Evolutionary conservation across 2,329 filamentous ascomycete species (phyloP).

Genomic region (Leptographium radiaticola): DNA sequence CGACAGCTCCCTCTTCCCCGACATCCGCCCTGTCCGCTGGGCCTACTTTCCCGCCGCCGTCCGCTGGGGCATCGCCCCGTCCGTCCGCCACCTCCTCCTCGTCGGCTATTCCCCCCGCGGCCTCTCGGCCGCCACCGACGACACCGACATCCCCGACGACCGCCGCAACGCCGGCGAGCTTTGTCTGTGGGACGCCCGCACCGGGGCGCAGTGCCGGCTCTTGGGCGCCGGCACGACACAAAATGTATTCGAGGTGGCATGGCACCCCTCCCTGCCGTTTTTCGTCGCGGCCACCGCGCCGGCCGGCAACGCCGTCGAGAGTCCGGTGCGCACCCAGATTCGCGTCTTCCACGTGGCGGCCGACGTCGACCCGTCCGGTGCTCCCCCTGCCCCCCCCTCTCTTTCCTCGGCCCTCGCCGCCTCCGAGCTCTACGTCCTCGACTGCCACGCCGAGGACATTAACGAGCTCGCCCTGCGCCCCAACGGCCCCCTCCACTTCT

Average conservation of each 20-base stretch:
- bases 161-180: slow-evolving; percentile 46
- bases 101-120: slow-evolving; percentile 52
- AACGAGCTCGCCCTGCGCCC: slow-evolving; percentile 49
- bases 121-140: slow-evolving; percentile 27
- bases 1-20: not conserved
- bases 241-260: slow-evolving; percentile 52
- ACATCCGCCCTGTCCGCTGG: slow-evolving; percentile 25
- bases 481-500: slow-evolving; percentile 35
- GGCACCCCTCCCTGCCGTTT: slow-evolving; percentile 41
- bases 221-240: slow-evolving; percentile 33
- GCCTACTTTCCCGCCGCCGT: slow-evolving; percentile 51
- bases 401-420: slow-evolving; percentile 17
- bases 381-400: not conserved
- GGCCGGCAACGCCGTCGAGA: slow-evolving; percentile 28
- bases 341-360: slow-evolving; percentile 33
- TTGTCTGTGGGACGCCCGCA: slow-evolving; percentile 41
- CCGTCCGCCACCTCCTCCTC: slow-evolving; percentile 37
- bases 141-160: slow-evolving; percentile 45
- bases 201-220: slow-evolving; percentile 31
- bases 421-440: slow-evolving; percentile 37
- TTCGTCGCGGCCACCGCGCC: slow-evolving; percentile 48
- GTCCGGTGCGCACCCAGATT: slow-evolving; percentile 39
- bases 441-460: slow-evolving; percentile 47
- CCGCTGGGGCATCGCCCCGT: slow-evolving; percentile 40
- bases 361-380: not conserved